Evolutionary conservation across 208 protist genomes (phyloP).

Genomic region (Vickermania ingenoplastis): DNA sequence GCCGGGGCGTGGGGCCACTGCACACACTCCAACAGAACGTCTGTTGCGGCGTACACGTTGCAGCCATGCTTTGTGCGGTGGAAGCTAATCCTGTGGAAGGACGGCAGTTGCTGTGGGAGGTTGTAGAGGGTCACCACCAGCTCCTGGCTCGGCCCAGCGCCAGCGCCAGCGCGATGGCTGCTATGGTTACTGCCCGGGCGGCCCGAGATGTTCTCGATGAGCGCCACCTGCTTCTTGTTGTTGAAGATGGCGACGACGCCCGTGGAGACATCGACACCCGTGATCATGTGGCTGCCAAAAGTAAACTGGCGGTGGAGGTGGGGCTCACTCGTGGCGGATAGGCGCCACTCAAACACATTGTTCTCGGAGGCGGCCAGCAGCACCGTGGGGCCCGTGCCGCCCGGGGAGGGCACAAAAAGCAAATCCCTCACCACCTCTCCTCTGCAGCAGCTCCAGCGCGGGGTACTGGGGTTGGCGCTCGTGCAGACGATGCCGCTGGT

Average conservation of each 20-base stretch:
- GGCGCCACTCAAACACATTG: constrained; percentile 56
- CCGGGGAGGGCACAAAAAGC: constrained; percentile 40
- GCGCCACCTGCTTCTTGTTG: constrained; percentile 20
- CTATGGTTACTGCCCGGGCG: too few relatives aligned
- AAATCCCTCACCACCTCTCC: constrained; percentile 36
- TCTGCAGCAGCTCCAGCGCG: constrained; percentile 62
- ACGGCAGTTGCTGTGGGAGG: neutral
- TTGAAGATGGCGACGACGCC: constrained; percentile 76
- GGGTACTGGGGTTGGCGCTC: constrained; percentile 65
- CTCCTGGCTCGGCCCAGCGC: neutral
- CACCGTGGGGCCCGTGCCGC: constrained; percentile 16
- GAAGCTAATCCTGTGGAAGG: neutral
- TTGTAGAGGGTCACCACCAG: neutral
- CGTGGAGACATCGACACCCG: constrained; percentile 37
- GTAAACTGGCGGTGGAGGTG: constrained; percentile 46
- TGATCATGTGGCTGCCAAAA: constrained; percentile 37
- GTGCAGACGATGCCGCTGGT: constrained; percentile 70
- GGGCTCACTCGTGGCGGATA: constrained; percentile 63
- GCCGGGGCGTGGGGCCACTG: neutral
- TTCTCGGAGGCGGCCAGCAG: constrained; percentile 39
- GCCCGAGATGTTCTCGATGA: constrained; percentile 21
- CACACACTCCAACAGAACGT: neutral
- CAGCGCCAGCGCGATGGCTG: too few relatives aligned
- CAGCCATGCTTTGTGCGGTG: neutral
- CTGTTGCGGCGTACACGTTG: neutral